Conservation (phyloP, 352 stramenopile species). For the Phytophthora constricta region DNA sequence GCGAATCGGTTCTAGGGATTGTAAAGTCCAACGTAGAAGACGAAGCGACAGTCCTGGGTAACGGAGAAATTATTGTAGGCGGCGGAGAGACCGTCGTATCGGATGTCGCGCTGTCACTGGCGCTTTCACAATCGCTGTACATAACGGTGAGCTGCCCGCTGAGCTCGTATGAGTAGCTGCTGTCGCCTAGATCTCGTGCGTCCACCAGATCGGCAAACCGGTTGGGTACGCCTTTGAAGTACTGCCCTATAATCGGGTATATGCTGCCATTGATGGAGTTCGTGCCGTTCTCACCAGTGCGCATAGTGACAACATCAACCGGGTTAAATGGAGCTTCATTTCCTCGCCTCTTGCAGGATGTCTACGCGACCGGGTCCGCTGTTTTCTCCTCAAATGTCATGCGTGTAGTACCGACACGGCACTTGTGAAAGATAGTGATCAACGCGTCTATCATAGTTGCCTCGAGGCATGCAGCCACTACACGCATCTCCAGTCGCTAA, state of each 20-base stretch:
- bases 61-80: not conserved
- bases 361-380: constrained; percentile 44
- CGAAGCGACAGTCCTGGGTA: too few relatives aligned
- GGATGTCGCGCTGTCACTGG: not conserved
- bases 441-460: constrained; percentile 59
- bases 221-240: constrained; percentile 40
- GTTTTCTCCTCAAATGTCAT: constrained; percentile 58
- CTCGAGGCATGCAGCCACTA: too few relatives aligned
- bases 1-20: not conserved
- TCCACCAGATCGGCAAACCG: constrained; percentile 47
- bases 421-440: too few relatives aligned
- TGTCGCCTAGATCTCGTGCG: too few relatives aligned
- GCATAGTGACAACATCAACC: constrained; percentile 38
- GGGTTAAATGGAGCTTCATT: constrained; percentile 46
- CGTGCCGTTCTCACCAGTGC: constrained; percentile 36
- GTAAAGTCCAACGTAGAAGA: not conserved
- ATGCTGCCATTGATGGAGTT: constrained; percentile 38
- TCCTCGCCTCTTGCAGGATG: constrained; percentile 40
- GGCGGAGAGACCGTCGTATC: constrained; percentile 1
- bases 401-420: constrained; percentile 50
- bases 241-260: constrained; percentile 47
- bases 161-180: too few relatives aligned
- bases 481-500: too few relatives aligned
- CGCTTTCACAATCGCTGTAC: constrained; percentile 37
- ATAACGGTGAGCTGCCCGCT: too few relatives aligned